Base-by-base conservation (phyloP, 2,329 filamentous ascomycete genomes). In the Microthyrium microscopicum region DNA sequence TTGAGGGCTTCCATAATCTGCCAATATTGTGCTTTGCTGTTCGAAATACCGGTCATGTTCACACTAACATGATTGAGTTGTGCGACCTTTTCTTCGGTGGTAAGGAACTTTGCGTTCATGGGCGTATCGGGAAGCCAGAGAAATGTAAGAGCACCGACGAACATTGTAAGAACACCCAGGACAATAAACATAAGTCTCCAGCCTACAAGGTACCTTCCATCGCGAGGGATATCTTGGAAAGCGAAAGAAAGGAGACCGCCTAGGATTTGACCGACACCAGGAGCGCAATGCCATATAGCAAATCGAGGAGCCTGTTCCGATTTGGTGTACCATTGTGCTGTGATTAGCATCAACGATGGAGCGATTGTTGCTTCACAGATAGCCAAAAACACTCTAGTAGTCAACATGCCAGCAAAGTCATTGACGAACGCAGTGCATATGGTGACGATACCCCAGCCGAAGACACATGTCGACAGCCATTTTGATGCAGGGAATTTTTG, bases 241-340 rank as follows among this genome's bases (percentile, higher is more conserved):
- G 67, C 70, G 37, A 62, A 73, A 0, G 70, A 69, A 11, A 71
- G 44, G 1, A 61, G 57, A 1, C 65, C 66, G 0, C 68, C 70
- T 9, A 70, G 48, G 4, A 41, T 37, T 27, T 41, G 39, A 17
- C 37, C 37, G 4, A 27, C 18, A 3, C 37, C 39, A 11, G 34
- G 30, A 0, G 49, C 51, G 0, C 48, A 33, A 24, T 78, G 78
- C 73, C 73, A 78, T n/a, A 64, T 63, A 0, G 70, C 70, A 3
- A 76, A 63, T 1, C 74, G 61, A 18, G 73, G 48, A 0, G 73
- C 70, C 48, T 78, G 73, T 43, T 79, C 72, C 3, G 44, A 42
- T 39, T 60, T 57, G 38, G 60, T 65, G 37, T 68, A 67, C 62
- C 62, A 69, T 56, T 66, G 66, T 4, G 58, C 57, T 1, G 66